These are phyloP conservation scores for Pascua guehoae DNA, from an alignment of 1,284 basidiomycete species.

Conservation along the genomic window DNA sequence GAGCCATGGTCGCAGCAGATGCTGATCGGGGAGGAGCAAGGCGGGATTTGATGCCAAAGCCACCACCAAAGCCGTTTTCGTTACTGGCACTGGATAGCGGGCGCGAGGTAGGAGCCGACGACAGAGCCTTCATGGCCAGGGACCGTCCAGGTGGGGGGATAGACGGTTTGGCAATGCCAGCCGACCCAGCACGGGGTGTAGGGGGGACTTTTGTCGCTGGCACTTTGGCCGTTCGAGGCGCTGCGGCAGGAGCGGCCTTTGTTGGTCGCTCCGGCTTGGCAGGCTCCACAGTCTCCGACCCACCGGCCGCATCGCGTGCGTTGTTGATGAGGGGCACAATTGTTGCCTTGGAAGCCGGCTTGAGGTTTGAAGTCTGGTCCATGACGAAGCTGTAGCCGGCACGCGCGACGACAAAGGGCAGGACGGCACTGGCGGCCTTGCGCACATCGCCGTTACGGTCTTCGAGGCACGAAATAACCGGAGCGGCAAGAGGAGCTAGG, in stretches of 20 bases:
- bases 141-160: conserved; percentile 34
- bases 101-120: conserved; percentile 30
- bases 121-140: conserved; percentile 44
- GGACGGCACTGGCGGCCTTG: conserved; percentile 77
- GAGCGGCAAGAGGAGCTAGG: conserved; percentile 64
- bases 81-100: conserved; percentile 28
- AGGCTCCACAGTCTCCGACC: background rate
- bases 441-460: conserved; percentile 89
- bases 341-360: conserved; percentile 83
- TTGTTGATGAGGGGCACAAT: conserved; percentile 82
- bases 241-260: conserved; percentile 11
- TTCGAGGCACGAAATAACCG: conserved; percentile 79
- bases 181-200: background rate
- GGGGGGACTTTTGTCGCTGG: conserved; percentile 18
- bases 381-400: conserved; percentile 83
- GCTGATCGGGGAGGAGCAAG: conserved; percentile 14
- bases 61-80: conserved; percentile 9
- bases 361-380: conserved; percentile 78
- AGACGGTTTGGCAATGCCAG: conserved; percentile 4
- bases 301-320: conserved; percentile 42
- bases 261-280: conserved; percentile 9
- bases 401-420: conserved; percentile 72
- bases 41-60: conserved; percentile 24
- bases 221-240: conserved; percentile 18
- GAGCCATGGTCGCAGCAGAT: conserved; percentile 15